Evolutionary conservation across 805 yeast species (phyloP).

Genomic region (Cyberlindnera amylophila): DNA sequence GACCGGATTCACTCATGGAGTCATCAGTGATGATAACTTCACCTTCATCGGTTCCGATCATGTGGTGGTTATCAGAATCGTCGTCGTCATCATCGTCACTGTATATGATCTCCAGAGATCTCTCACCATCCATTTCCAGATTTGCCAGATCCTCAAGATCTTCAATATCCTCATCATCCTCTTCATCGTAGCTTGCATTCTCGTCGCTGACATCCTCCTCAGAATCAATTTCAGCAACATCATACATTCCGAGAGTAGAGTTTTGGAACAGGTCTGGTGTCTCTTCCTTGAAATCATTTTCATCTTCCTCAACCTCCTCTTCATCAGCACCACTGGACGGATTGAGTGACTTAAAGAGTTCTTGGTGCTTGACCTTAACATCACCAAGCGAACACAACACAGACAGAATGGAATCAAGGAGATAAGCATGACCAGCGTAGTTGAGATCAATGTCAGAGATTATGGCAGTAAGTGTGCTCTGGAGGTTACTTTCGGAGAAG

Average conservation of each 20-base stretch:
- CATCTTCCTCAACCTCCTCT: conserved; percentile 52
- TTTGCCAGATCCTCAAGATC: conserved; percentile 22
- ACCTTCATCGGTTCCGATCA: conserved; percentile 28
- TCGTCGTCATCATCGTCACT: conserved; percentile 34
- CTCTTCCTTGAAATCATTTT: conserved; percentile 60
- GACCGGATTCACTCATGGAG: conserved; percentile 13
- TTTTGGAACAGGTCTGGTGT: conserved; percentile 81
- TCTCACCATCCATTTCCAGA: conserved; percentile 12
- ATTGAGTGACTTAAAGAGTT: conserved; percentile 45
- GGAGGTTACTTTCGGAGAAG: conserved; percentile 64
- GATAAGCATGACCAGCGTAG: conserved; percentile 59
- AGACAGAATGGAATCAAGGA: conserved; percentile 55
- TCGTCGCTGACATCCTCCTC: conserved; percentile 58
- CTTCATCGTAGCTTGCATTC: conserved; percentile 44
- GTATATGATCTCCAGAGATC: conserved; percentile 29
- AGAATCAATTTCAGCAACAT: conserved; percentile 66
- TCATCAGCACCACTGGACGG: conserved; percentile 42
- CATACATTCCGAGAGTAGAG: conserved; percentile 93
- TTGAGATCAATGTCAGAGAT: conserved; percentile 70
- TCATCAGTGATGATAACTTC: conserved; percentile 19
- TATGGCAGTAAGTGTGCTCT: conserved; percentile 52
- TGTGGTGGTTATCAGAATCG: conserved; percentile 31
- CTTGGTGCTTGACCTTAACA: conserved; percentile 53
- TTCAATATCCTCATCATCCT: conserved; percentile 31
- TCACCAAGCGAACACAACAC: conserved; percentile 56